Percentiles rank a stretch among this genome's conserved stretches.
These are phyloP conservation scores for Pezicula radicicola DNA, from an alignment of 2,329 filamentous ascomycete species.

Conservation along the genomic window DNA sequence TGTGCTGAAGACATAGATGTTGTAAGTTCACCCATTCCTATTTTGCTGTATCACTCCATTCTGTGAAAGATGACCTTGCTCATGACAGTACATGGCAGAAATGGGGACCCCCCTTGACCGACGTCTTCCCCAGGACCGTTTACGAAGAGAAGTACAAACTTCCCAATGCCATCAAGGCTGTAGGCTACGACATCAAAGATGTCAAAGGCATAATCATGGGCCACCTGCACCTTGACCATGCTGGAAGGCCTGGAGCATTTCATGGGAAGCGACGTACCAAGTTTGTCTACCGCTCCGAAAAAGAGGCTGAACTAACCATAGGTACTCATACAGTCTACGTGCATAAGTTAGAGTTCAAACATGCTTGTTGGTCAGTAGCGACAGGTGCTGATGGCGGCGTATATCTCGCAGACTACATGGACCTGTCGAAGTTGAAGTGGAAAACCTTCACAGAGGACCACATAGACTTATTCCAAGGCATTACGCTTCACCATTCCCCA, in stretches of 20 bases:
- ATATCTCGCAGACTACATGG: conserved; percentile 31
- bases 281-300: too few species aligned
- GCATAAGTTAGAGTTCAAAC: conserved; percentile 40
- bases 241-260: conserved; percentile 41
- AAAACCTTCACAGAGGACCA: conserved; percentile 31
- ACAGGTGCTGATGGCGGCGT: conserved; percentile 33
- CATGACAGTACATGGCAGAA: background rate
- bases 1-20: conserved; percentile 1
- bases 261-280: conserved; percentile 32
- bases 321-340: too few species aligned
- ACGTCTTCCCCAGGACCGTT: conserved; percentile 32
- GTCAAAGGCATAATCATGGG: conserved; percentile 40
- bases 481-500: conserved; percentile 12
- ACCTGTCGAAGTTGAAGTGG: conserved; percentile 34
- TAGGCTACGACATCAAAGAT: conserved; percentile 36
- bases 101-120: conserved; percentile 30
- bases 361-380: conserved; percentile 36
- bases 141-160: conserved; percentile 24
- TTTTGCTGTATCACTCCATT: background rate
- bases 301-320: too few species aligned
- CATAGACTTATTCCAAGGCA: conserved; percentile 32
- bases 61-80: background rate
- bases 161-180: conserved; percentile 21
- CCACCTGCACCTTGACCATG: conserved; percentile 41
- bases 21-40: background rate